Base-by-base conservation (phyloP, 2,329 filamentous ascomycete genomes). In the Trichoderma polysporum region DNA sequence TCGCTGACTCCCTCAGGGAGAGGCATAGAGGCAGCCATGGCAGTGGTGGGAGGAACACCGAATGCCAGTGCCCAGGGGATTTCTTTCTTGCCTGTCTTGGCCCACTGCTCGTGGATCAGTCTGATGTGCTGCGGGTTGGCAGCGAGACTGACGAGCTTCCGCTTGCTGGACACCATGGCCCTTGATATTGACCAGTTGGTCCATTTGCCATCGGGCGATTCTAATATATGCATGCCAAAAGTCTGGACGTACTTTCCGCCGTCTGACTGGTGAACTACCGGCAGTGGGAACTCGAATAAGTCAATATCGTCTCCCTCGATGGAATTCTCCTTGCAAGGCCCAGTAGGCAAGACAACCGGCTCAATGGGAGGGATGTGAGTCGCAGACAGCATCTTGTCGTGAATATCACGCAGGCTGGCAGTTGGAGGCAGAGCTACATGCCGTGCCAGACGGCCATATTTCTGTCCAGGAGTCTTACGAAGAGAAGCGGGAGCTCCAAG, bases 1-100 rank as follows among this genome's bases (percentile, higher is more conserved):
- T 86, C 84, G 0, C 78, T 79, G 0, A 85, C 74, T 0, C 82
- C 81, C 19, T 81, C 80, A 0, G 83, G 83, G n/a, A 84, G 72
- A 0, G 83, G 83, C 80, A 84, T 83, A 29, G 76, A 77, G 0
- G 81, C 74, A 0, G 81, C 82, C 75, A 86, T 82, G 45, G 80
- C 81, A 1, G 82, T 82, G 0, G 79, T 80, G 0, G 83, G 84
- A 0, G 84, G 83, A 0, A 82, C 82, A 3, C 84, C 84, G 37
- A 85, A 78, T 0, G 75, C 77, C 15, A 84, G 60, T 3, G 82
- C 80, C 79, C 79, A 85, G 0, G 83, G 82, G 13, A 82, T 33
- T 10, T 59, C 76, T 41, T 85, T 80, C 25, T 77, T 75, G 3
- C 81, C 81, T 9, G 74, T 74, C 56, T 80, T 76, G 66, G 79